These are phyloP conservation scores for Malbranchea zuffiana DNA, from an alignment of 2,329 filamentous ascomycete genomes.

Conservation along the genomic window DNA sequence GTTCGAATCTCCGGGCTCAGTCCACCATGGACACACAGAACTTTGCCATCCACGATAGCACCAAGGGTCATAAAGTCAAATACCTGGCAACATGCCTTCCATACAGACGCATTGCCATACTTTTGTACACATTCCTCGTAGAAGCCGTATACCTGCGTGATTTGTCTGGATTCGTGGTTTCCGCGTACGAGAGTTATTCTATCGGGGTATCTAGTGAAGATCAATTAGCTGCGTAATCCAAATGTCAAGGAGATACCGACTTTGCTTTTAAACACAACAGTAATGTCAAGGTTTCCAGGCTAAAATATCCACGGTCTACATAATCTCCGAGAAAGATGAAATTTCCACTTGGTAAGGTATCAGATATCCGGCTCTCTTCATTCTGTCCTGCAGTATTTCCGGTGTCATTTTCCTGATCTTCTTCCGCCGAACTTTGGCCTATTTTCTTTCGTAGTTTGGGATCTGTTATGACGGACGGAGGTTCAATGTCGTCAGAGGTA, in stretches of 20 bases:
- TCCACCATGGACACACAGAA: slow-evolving; percentile 96
- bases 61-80: slow-evolving; percentile 98
- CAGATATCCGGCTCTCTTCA: not conserved
- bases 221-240: not conserved
- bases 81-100: slow-evolving; percentile 98
- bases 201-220: slow-evolving; percentile 75
- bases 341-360: slow-evolving; percentile 9
- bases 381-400: not conserved
- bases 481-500: slow-evolving; percentile 13
- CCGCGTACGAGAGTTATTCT: slow-evolving; percentile 97
- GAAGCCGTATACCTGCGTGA: slow-evolving; percentile 98
- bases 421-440: not conserved
- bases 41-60: slow-evolving; percentile 96
- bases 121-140: slow-evolving; percentile 98
- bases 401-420: slow-evolving; percentile 2
- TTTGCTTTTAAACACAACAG: slow-evolving; percentile 39
- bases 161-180: slow-evolving; percentile 98
- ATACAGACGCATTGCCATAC: slow-evolving; percentile 97
- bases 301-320: slow-evolving; percentile 97
- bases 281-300: slow-evolving; percentile 92
- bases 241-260: not conserved
- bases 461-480: slow-evolving; percentile 12
- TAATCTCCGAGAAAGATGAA: slow-evolving; percentile 63
- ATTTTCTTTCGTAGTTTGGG: slow-evolving; percentile 12
- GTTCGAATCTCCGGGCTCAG: slow-evolving; percentile 94